Evolutionary conservation across 116 monocot species (phyloP).

Genomic region (Dioscorea cayenensis): DNA sequence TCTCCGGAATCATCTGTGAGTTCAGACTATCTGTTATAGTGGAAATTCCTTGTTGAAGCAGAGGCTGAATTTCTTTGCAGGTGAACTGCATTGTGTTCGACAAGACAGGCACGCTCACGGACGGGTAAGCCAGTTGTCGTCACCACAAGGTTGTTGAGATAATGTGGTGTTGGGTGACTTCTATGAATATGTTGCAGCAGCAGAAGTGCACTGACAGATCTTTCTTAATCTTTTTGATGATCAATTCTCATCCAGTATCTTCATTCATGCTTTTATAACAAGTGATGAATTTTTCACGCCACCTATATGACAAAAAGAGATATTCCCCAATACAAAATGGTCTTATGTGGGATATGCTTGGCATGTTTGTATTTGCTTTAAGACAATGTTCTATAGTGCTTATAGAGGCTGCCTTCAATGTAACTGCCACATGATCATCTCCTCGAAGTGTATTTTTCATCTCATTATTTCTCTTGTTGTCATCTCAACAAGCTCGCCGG

Average conservation of each 20-base stretch:
- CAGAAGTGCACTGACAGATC: constrained; percentile 39
- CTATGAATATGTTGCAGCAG: constrained; percentile 71
- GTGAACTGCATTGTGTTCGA: constrained; percentile 95
- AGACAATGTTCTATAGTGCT: too few species aligned
- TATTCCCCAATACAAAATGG: too few species aligned
- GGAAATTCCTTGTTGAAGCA: not conserved
- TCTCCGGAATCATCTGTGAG: not conserved
- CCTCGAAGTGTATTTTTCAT: not conserved
- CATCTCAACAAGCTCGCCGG: too few species aligned
- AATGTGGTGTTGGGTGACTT: constrained; percentile 62
- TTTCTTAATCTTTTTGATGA: not conserved
- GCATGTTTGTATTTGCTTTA: too few species aligned
- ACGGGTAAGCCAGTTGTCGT: constrained; percentile 81
- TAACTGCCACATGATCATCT: not conserved
- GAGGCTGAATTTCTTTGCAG: constrained; percentile 20
- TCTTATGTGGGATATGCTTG: too few species aligned
- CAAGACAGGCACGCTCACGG: constrained; percentile 88
- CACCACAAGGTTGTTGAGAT: constrained; percentile 56
- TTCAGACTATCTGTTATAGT: too few species aligned
- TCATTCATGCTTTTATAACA: too few species aligned
- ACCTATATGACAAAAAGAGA: too few species aligned
- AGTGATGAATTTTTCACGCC: too few species aligned
- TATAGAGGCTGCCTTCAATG: too few species aligned
- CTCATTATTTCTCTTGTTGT: not conserved
- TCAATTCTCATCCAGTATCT: not conserved